These are phyloP conservation scores for Miscanthus sacchariflorus DNA, from an alignment of 202 grass and related monocot species.

Conservation along the genomic window DNA sequence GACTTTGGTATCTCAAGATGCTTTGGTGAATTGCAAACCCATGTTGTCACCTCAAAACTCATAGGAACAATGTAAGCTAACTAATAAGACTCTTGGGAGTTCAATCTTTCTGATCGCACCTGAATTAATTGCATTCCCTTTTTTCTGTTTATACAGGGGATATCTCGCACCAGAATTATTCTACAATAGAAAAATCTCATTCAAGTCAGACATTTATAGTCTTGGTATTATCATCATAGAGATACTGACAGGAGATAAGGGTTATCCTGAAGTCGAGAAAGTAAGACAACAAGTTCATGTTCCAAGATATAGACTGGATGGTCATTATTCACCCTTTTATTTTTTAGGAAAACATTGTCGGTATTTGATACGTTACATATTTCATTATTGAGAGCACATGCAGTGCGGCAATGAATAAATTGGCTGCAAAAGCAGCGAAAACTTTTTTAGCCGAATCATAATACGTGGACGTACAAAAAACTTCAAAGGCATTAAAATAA, in stretches of 20 bases:
- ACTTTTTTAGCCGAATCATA: no score
- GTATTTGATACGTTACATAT: neutral
- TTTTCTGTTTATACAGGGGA: neutral
- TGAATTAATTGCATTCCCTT: neutral
- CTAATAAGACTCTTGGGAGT: neutral
- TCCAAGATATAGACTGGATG: neutral
- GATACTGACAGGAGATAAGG: slow-evolving; percentile 21
- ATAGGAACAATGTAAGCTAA: neutral
- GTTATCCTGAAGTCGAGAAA: neutral
- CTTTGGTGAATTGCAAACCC: slow-evolving; percentile 10
- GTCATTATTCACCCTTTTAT: neutral
- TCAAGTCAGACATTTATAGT: neutral
- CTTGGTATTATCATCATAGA: slow-evolving; percentile 21
- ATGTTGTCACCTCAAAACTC: neutral
- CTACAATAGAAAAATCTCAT: neutral
- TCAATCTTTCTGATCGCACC: no score
- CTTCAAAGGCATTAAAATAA: no score
- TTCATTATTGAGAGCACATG: neutral
- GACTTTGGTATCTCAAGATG: slow-evolving; percentile 27
- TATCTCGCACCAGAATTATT: neutral
- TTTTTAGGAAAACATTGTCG: neutral
- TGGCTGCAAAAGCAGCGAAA: no score
- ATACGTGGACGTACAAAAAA: no score
- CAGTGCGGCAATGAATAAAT: no score
- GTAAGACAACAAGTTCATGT: neutral